Conservation (phyloP, 2,329 filamentous ascomycete genomes). For the Penicillium concentricum region DNA sequence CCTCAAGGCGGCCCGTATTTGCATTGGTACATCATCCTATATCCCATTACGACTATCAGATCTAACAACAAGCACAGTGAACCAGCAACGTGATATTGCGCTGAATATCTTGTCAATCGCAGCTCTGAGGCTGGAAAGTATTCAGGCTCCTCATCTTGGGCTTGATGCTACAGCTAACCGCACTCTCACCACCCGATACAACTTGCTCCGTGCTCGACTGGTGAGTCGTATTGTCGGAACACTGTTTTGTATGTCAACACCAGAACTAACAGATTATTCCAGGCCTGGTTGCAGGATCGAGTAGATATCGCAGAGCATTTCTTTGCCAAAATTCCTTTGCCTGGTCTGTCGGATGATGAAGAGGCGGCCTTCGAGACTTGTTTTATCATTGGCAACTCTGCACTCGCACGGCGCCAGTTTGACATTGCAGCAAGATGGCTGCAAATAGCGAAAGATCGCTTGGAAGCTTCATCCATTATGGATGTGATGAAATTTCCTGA, state of each 20-base stretch:
- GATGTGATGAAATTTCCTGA: constrained; percentile 53
- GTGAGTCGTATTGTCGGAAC: constrained; percentile 47
- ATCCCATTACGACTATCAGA: neutral
- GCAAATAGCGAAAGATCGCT: constrained; percentile 61
- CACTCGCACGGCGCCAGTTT: constrained; percentile 55
- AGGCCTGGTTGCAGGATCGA: constrained; percentile 74
- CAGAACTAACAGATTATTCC: neutral
- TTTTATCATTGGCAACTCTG: constrained; percentile 68
- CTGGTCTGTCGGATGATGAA: constrained; percentile 45
- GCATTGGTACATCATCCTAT: constrained; percentile 53
- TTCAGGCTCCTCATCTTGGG: constrained; percentile 16
- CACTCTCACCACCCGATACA: constrained; percentile 55
- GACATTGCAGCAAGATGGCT: constrained; percentile 68
- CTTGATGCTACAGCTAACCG: constrained; percentile 9
- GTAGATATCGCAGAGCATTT: constrained; percentile 77
- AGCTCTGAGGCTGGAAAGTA: constrained; percentile 53
- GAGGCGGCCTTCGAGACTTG: constrained; percentile 63
- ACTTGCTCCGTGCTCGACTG: constrained; percentile 63
- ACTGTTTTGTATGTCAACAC: neutral
- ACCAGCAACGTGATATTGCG: constrained; percentile 57
- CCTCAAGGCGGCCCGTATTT: constrained; percentile 63
- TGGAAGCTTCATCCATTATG: constrained; percentile 52
- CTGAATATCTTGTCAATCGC: constrained; percentile 63
- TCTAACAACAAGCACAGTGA: constrained; percentile 41
- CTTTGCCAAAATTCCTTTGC: constrained; percentile 59